Conservation (phyloP, 2,329 filamentous ascomycete genomes). For the Magnaporthales sp. region DNA sequence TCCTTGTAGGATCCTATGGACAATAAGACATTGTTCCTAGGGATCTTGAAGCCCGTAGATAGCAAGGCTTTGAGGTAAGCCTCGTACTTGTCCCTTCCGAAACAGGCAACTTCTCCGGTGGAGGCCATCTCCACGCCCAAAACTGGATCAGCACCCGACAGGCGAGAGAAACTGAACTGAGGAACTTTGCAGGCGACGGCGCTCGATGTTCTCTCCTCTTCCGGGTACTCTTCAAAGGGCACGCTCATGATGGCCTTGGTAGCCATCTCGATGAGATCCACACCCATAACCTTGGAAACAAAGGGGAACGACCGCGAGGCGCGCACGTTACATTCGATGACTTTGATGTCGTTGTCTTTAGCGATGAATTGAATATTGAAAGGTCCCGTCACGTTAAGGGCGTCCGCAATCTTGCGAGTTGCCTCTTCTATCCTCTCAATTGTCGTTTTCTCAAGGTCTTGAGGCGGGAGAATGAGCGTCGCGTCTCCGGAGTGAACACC, state of each 20-base stretch:
- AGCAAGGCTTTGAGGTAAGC: conserved; percentile 95
- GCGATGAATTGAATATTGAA: conserved; percentile 99
- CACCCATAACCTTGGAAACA: conserved; percentile 96
- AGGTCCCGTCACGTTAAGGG: conserved; percentile 90
- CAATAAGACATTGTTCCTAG: conserved; percentile 88
- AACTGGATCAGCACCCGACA: conserved; percentile 92
- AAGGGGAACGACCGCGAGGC: conserved; percentile 96
- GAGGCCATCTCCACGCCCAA: conserved; percentile 99
- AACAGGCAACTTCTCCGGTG: conserved; percentile 95
- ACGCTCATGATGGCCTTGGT: conserved; percentile 91
- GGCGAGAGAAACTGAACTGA: conserved; percentile 96
- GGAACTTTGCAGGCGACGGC: conserved; percentile 97
- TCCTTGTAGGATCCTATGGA: conserved; percentile 98
- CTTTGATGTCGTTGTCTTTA: conserved; percentile 99
- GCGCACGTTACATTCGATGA: conserved; percentile 97
- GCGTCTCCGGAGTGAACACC: conserved; percentile 98
- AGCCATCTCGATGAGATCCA: conserved; percentile 96
- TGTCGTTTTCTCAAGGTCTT: conserved; percentile 84
- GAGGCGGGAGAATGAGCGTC: conserved; percentile 87
- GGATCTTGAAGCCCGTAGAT: conserved; percentile 92
- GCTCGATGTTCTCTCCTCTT: conserved; percentile 63
- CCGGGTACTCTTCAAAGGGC: conserved; percentile 75
- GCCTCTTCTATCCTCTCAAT: conserved; percentile 89
- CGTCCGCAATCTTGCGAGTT: conserved; percentile 87
- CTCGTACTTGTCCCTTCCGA: conserved; percentile 92